phyloP scores from a whole-genome alignment of 106 monocot genomes.

The Dendrobium chrysotoxum region DNA sequence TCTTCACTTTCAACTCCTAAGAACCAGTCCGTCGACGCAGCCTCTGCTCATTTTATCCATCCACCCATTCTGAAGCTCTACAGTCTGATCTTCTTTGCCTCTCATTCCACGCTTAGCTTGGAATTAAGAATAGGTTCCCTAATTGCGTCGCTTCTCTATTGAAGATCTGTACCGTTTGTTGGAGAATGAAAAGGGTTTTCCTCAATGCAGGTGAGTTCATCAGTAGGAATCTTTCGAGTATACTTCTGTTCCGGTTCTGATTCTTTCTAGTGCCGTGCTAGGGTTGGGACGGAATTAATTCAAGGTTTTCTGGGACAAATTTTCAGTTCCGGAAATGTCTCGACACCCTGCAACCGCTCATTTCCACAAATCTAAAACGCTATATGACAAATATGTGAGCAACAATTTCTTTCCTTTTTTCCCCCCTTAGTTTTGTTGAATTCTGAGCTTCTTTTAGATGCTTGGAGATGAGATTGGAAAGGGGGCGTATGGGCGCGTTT shows the following conservation, averaged over 20 bases:
- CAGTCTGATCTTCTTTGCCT: background rate
- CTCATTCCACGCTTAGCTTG: background rate
- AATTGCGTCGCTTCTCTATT: background rate
- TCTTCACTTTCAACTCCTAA: background rate
- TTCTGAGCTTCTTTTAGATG: constrained; percentile 38
- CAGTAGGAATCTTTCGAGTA: no score
- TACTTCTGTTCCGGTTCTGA: background rate
- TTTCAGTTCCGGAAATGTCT: constrained; percentile 34
- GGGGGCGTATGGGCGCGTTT: constrained; percentile 97
- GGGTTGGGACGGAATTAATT: background rate
- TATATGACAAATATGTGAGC: constrained; percentile 96
- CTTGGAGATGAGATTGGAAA: constrained; percentile 99
- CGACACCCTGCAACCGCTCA: constrained; percentile 56
- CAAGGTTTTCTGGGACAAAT: background rate
- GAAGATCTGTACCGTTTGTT: background rate
- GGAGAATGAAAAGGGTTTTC: background rate
- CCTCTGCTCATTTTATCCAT: background rate
- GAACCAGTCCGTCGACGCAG: background rate
- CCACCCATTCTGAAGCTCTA: background rate
- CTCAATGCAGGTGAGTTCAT: constrained; percentile 7
- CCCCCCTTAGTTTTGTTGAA: background rate
- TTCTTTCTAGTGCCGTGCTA: background rate
- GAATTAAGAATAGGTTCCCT: background rate
- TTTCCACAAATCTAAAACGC: constrained; percentile 75
- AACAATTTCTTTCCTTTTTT: background rate